Evolutionary conservation across 192 early-diverging fungal species (phyloP), one percentile per base, ranked within the genome.

Genomic region (Coemansia sp.): DNA sequence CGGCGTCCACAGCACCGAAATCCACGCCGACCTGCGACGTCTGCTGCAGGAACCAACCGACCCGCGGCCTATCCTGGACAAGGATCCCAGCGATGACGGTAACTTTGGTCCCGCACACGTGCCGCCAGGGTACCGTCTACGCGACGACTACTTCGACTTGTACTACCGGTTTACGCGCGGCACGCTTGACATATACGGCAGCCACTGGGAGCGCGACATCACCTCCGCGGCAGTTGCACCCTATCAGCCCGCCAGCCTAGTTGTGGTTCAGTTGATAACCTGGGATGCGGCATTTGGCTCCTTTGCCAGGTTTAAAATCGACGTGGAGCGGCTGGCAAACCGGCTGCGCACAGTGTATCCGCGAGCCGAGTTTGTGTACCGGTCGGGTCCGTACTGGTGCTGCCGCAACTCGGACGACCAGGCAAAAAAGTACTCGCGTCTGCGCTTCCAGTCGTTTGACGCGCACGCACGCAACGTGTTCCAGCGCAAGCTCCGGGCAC

Each of bases 131-230:
- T 67, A 60, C 32, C 26, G 39, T 9, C 20, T 46, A 9, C 66
- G 45, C 38, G 12, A 48, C 14, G 55, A 63, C 60, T 59, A 54
- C 46, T 70, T 61, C 45, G 62, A 72, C 36, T 50, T 72, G 8
- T 62, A 61, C 50, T 72, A 72, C 39, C 49, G 47, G 39, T 72
- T 72, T 38, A 72, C 69, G 5, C 57, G 62, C n/a, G 69, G 69
- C 40, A 72, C 62, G 2, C 42, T 43, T 12, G 62, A 65, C 57
- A 62, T 61, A 62, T 43, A 64, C 20, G 69, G 62, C 44, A 72
- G 69, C 45, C 50, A 61, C 58, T 72, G 69, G 69, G 38, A 40
- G 7, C 58, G 62, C 39, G 69, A 72, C 55, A 72, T 72, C 11
- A 61, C 58, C 7, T 2, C 2, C 0, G 19, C 23, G 2, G n/a